Percentiles rank a stretch among this genome's conserved stretches.
Conservation (phyloP, 78 protist genomes). For the Acrasis kona region DNA sequence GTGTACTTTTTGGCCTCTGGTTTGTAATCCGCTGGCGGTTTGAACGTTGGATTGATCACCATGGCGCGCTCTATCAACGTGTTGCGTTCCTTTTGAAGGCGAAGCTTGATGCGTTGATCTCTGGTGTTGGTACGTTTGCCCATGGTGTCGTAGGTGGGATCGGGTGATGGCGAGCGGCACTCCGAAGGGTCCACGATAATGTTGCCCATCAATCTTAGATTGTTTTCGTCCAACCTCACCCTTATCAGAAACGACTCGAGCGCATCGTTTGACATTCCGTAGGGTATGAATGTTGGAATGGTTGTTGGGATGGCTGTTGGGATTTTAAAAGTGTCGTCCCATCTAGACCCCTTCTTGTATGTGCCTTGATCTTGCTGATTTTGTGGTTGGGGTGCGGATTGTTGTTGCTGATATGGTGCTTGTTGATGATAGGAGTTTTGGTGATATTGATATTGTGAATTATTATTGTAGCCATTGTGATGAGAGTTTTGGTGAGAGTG, state of each 20-base stretch:
- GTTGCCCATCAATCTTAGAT: neutral
- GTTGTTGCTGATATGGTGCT: too few relatives aligned
- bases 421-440: too few relatives aligned
- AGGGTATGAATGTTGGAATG: neutral
- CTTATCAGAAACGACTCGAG: neutral
- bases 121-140: neutral
- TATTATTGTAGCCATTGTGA: too few relatives aligned
- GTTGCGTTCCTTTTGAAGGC: neutral
- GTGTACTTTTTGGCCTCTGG: neutral
- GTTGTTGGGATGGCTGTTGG: too few relatives aligned
- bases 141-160: neutral
- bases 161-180: neutral
- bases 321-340: too few relatives aligned
- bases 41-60: neutral
- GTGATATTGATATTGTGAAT: too few relatives aligned
- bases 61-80: neutral
- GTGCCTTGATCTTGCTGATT: too few relatives aligned
- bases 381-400: too few relatives aligned
- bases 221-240: neutral
- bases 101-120: neutral
- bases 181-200: neutral
- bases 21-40: conserved; percentile 55
- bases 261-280: neutral
- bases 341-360: too few relatives aligned
- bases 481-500: too few relatives aligned